phyloP scores from a whole-genome alignment of 106 monocot genomes.

The Acorus gramineus region DNA sequence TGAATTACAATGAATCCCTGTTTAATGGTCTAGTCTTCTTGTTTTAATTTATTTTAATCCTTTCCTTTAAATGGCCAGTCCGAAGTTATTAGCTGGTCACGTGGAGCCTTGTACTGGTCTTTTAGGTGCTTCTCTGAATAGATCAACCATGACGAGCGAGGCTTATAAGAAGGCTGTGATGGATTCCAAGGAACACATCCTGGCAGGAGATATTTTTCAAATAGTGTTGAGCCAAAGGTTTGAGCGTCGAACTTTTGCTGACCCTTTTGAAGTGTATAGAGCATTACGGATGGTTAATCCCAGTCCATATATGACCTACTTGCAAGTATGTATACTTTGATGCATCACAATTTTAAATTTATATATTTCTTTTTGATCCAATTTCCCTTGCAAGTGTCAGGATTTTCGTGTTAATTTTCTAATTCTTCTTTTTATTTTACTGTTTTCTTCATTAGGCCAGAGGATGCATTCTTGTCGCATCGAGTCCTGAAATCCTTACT shows the following conservation, averaged over 20 bases:
- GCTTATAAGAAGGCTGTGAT: conserved; percentile 76
- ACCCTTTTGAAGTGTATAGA: conserved; percentile 5
- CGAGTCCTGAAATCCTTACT: conserved; percentile 95
- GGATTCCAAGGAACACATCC: conserved; percentile 17
- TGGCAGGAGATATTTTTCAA: conserved; percentile 5
- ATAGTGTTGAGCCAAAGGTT: conserved; percentile 2
- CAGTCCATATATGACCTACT: conserved; percentile 1
- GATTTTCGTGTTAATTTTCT: background rate
- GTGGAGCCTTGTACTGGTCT: conserved; percentile 52
- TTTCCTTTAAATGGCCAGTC: conserved; percentile 15
- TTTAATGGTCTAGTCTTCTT: background rate
- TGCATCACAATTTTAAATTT: background rate
- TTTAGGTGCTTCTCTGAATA: conserved; percentile 45
- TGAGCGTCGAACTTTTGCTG: background rate
- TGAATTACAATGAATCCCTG: background rate
- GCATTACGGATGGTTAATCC: conserved; percentile 1
- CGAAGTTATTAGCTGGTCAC: conserved; percentile 52
- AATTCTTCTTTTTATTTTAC: background rate
- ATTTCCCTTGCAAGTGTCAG: too few relatives aligned
- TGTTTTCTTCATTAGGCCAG: background rate
- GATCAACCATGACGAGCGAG: conserved; percentile 76
- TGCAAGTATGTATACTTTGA: background rate
- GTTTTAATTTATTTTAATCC: background rate
- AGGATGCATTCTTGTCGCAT: conserved; percentile 76
- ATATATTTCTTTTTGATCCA: background rate